Evolutionary conservation across 202 grass and related monocot genomes (phyloP), one percentile per base, ranked within the genome.

Genomic region (Setaria italica): DNA sequence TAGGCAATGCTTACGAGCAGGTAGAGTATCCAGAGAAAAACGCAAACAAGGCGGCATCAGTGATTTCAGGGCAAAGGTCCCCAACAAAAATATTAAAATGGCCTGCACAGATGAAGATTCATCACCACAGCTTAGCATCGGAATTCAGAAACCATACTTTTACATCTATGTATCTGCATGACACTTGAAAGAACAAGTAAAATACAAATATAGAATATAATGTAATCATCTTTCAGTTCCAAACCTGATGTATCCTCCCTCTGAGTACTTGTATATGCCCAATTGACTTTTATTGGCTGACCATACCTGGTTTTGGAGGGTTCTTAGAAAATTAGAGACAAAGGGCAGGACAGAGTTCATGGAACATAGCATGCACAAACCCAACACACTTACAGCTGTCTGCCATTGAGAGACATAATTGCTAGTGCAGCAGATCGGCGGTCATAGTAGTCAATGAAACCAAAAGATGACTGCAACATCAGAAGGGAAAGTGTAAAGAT

Each of bases 51-150:
- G 94, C 81, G 37, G 92, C 92, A 94, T 97, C 94, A 9, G 94
- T 97, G 55, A 97, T 90, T 72, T 97, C 94, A 14, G 92, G 92
- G 84, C 92, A 90, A 67, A 97, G 92, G 87, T 97, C 94, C 21
- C 94, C 94, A 4, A 97, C 92, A 87, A 97, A 97, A 80, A 97
- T 92, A 62, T 97, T 97, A 72, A 90, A 97, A 82, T 97, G 94
- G 14, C 88, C 94, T 97, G 86, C 58, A 85, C 7, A 2, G 69
- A 95, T 64, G 3, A 69, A 83, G 59, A 86, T 74, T 62, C 64
- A 72, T 12, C 14, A 58, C 17, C 42, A 77, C 80, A 82, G 6
- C 39, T 60, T 59, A 59, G 25, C 12, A 77, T 48, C 68, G 71
- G 25, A 53, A 67, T 88, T 72, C 72, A 77, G 43, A 67, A 81